Evolutionary conservation across 2,329 filamentous ascomycete genomes (phyloP).

Genomic region (Exophiala alcalophila): DNA sequence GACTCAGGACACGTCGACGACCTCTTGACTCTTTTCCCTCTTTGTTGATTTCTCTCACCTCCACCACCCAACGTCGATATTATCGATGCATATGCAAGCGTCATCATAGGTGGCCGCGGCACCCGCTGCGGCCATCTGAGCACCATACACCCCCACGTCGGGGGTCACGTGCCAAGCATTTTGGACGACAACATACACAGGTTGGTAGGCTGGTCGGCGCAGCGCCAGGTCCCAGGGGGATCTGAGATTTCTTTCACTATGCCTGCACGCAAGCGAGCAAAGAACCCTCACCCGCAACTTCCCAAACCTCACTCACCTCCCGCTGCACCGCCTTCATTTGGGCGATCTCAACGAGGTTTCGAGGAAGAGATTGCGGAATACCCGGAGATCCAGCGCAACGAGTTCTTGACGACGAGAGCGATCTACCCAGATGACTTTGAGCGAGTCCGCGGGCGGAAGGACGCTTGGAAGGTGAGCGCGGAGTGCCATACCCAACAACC

Average conservation of each 20-base stretch:
- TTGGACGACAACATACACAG: slow-evolving; percentile 1
- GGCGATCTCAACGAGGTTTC: slow-evolving; percentile 21
- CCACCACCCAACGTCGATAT: slow-evolving; percentile 9
- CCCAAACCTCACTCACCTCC: slow-evolving; percentile 4
- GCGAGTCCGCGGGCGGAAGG: slow-evolving; percentile 24
- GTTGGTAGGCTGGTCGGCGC: too few species aligned
- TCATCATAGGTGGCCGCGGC: slow-evolving; percentile 24
- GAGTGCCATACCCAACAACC: not conserved
- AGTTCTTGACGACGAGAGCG: slow-evolving; percentile 26
- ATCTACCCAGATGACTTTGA: slow-evolving; percentile 29
- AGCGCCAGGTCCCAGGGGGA: slow-evolving; percentile 15
- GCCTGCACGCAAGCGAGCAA: slow-evolving; percentile 20
- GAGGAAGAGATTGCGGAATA: slow-evolving; percentile 25
- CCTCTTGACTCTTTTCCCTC: slow-evolving; percentile 7
- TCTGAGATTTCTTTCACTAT: slow-evolving; percentile 18
- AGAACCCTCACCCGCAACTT: slow-evolving; percentile 6
- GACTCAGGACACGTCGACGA: slow-evolving; percentile 11
- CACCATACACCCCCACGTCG: slow-evolving; percentile 14
- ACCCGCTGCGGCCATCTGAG: slow-evolving; percentile 24
- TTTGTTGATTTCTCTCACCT: slow-evolving; percentile 10
- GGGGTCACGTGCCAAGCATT: slow-evolving; percentile 21
- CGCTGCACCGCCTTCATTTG: slow-evolving; percentile 17
- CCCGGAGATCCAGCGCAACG: slow-evolving; percentile 28
- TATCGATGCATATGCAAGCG: slow-evolving; percentile 5
- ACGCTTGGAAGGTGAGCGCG: slow-evolving; percentile 27